phyloP scores from a whole-genome alignment of 176 grass and related monocot genomes.

The Avena insularis region DNA sequence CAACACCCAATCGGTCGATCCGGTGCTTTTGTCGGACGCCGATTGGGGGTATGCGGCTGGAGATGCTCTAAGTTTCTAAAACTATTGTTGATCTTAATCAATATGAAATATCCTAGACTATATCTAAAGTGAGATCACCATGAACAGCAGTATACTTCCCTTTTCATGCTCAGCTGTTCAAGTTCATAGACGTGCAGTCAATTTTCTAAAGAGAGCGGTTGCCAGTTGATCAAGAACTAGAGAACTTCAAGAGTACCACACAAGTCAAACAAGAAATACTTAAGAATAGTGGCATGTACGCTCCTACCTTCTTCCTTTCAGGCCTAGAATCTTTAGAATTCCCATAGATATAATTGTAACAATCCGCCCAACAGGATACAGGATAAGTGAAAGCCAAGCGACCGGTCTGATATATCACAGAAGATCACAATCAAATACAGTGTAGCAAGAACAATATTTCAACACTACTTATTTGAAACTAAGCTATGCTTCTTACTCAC shows the following conservation, averaged over 20 bases:
- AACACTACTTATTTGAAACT: not conserved
- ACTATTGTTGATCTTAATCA: not conserved
- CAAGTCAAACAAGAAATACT: conserved; percentile 40
- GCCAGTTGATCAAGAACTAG: conserved; percentile 33
- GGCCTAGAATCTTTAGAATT: conserved; percentile 90
- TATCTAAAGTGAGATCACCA: not conserved
- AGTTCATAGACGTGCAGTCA: not conserved
- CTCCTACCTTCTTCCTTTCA: conserved; percentile 93
- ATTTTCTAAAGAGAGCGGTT: not conserved
- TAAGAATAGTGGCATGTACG: conserved; percentile 1
- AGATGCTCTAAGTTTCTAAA: too few relatives aligned
- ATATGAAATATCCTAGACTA: not conserved
- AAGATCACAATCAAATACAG: conserved; percentile 42
- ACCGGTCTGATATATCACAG: conserved; percentile 84
- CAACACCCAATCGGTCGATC: too few relatives aligned
- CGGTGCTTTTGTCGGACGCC: too few relatives aligned
- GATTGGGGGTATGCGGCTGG: too few relatives aligned
- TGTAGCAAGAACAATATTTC: conserved; percentile 16
- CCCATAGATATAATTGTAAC: conserved; percentile 95
- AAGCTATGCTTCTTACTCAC: conserved; percentile 55
- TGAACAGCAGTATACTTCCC: not conserved
- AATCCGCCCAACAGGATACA: conserved; percentile 95
- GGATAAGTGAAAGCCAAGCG: conserved; percentile 91
- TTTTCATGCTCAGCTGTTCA: not conserved
- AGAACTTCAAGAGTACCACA: not conserved